phyloP scores from a whole-genome alignment of 257 asterid species.

The Petunia axillaris region DNA sequence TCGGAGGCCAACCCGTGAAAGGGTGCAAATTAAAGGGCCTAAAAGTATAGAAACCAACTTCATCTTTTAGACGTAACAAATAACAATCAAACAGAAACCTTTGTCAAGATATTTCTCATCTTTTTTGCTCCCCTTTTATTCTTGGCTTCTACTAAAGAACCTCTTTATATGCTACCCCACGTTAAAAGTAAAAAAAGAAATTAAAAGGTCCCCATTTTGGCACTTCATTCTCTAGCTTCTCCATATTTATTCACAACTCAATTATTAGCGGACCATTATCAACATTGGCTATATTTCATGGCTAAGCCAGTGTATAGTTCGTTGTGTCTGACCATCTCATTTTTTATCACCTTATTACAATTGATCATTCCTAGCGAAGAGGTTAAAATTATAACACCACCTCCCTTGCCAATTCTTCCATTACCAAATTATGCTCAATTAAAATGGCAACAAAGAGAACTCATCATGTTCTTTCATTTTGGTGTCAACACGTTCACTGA shows the following conservation, averaged over 20 bases:
- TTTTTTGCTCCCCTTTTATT: not conserved
- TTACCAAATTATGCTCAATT: conserved; percentile 74
- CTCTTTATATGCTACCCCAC: conserved; percentile 8
- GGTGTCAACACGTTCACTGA: conserved; percentile 91
- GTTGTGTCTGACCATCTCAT: not conserved
- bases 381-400: conserved; percentile 41
- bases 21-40: not conserved
- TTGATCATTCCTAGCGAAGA: conserved; percentile 24
- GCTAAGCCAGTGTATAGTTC: conserved; percentile 11
- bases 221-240: not conserved
- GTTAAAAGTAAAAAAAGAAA: not conserved
- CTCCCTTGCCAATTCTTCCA: conserved; percentile 90
- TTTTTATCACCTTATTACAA: conserved; percentile 13
- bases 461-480: conserved; percentile 86
- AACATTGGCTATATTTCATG: conserved; percentile 21
- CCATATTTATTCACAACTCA: not conserved
- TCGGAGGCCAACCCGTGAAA: conserved; percentile 15
- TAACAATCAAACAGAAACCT: conserved; percentile 9
- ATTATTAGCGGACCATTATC: not conserved
- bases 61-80: not conserved
- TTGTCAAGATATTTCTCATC: not conserved
- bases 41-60: not conserved
- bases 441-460: conserved; percentile 92
- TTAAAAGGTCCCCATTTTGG: not conserved
- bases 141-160: not conserved